These are phyloP conservation scores for Acephala macrosclerotiorum DNA, from an alignment of 2,329 filamentous ascomycete genomes.

Conservation along the genomic window DNA sequence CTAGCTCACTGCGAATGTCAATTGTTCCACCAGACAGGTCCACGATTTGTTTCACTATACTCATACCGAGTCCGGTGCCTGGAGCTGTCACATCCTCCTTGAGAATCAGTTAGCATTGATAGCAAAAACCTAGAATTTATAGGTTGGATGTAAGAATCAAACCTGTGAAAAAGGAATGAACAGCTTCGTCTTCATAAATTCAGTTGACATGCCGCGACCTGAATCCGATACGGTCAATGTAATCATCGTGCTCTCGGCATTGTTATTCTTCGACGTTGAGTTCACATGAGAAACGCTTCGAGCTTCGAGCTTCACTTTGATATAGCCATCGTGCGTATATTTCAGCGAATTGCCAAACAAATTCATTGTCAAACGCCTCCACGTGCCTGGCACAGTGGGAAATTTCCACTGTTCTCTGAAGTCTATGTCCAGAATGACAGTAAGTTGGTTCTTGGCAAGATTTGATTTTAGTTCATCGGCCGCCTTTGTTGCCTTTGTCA, in stretches of 20 bases:
- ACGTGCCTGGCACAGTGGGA: conserved; percentile 38
- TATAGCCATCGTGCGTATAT: conserved; percentile 60
- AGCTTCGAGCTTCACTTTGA: conserved; percentile 51
- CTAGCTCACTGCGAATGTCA: conserved; percentile 59
- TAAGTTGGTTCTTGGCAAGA: conserved; percentile 40
- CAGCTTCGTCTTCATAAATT: conserved; percentile 64
- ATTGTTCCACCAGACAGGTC: conserved; percentile 65
- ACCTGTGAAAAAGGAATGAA: conserved; percentile 64
- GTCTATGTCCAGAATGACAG: conserved; percentile 53
- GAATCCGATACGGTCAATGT: conserved; percentile 63
- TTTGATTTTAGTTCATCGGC: neutral
- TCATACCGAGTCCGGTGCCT: conserved; percentile 68
- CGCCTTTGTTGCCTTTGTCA: neutral
- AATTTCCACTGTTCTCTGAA: conserved; percentile 46
- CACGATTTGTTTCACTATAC: conserved; percentile 70
- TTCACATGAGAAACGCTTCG: conserved; percentile 34
- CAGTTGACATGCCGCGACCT: conserved; percentile 68
- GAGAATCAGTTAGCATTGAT: conserved; percentile 23
- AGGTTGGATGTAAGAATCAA: conserved; percentile 49
- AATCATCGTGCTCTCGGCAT: conserved; percentile 31
- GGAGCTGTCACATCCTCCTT: conserved; percentile 67
- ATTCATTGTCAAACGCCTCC: conserved; percentile 61
- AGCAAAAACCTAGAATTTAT: conserved; percentile 25
- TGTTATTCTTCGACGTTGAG: conserved; percentile 8
- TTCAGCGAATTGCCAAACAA: conserved; percentile 68